Percentiles rank a stretch among this genome's conserved stretches.
These are phyloP conservation scores for Diphasiastrum complanatum DNA, from an alignment of 83 land plant genomes.

Conservation along the genomic window DNA sequence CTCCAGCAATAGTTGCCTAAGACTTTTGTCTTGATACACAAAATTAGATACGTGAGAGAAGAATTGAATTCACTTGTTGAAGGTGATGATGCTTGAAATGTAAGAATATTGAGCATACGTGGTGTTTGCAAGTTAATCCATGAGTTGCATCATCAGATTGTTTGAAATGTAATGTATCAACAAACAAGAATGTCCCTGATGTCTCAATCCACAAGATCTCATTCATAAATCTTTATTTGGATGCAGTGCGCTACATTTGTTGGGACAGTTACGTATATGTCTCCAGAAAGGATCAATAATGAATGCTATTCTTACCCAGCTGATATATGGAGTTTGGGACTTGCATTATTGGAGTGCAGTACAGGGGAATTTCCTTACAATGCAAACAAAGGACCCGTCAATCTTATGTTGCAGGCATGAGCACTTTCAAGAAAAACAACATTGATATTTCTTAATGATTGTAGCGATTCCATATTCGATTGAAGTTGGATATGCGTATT, in stretches of 20 bases:
- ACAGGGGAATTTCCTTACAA: conserved; percentile 93
- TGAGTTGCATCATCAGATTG: no score
- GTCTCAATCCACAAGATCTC: not conserved
- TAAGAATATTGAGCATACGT: no score
- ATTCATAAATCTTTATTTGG: not conserved
- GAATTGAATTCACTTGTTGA: no score
- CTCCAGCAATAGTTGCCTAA: no score
- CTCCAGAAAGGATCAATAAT: conserved; percentile 93
- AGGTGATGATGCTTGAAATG: no score
- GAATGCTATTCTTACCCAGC: conserved; percentile 92
- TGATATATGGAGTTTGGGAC: conserved; percentile 97
- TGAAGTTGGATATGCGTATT: no score
- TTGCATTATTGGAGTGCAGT: conserved; percentile 86
- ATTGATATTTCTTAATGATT: conserved; percentile 1
- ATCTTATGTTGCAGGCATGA: conserved; percentile 89
- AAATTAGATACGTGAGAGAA: no score
- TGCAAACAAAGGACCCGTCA: conserved; percentile 88
- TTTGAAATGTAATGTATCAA: no score
- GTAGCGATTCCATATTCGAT: not conserved
- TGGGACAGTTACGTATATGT: conserved; percentile 99
- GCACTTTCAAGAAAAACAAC: not conserved
- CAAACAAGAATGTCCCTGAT: no score
- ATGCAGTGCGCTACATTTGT: conserved; percentile 96
- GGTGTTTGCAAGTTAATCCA: no score
- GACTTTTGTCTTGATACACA: no score